Conservation (phyloP, 2,329 filamentous ascomycete species). For the Helotiales sp. region DNA sequence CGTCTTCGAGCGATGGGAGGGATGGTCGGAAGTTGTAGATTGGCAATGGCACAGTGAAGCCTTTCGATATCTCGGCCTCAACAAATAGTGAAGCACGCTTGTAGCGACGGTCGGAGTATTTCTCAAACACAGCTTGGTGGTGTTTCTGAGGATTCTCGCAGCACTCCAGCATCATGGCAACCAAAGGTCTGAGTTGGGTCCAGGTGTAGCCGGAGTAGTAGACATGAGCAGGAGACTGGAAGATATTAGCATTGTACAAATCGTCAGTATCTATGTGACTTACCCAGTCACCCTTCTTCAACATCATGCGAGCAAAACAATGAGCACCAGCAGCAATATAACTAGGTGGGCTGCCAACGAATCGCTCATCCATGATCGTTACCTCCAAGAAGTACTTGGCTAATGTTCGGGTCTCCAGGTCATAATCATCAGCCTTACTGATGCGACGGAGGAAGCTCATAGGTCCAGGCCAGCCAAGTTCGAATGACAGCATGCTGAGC, state of each 20-base stretch:
- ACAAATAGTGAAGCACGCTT: constrained; percentile 83
- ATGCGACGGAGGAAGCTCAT: constrained; percentile 98
- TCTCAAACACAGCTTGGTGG: constrained; percentile 85
- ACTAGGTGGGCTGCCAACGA: constrained; percentile 87
- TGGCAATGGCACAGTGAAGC: constrained; percentile 51
- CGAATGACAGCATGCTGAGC: constrained; percentile 93
- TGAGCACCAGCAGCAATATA: constrained; percentile 90
- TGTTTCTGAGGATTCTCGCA: constrained; percentile 80
- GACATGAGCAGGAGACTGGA: constrained; percentile 75
- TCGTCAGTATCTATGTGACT: constrained; percentile 37
- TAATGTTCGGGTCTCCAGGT: constrained; percentile 89
- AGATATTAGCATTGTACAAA: constrained; percentile 15
- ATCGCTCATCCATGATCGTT: constrained; percentile 96
- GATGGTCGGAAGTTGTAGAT: constrained; percentile 26
- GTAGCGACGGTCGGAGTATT: constrained; percentile 86
- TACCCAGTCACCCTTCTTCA: constrained; percentile 94
- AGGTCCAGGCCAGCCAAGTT: constrained; percentile 96
- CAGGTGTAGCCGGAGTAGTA: constrained; percentile 95
- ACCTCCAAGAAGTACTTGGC: constrained; percentile 98
- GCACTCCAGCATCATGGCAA: constrained; percentile 81
- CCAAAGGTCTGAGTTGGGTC: constrained; percentile 74
- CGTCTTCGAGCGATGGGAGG: constrained; percentile 26
- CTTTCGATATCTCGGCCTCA: constrained; percentile 67
- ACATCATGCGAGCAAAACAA: constrained; percentile 83
- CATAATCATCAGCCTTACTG: constrained; percentile 98